Evolutionary conservation across 352 stramenopile genomes (phyloP).

Genomic region (Pythium sukuiense): DNA sequence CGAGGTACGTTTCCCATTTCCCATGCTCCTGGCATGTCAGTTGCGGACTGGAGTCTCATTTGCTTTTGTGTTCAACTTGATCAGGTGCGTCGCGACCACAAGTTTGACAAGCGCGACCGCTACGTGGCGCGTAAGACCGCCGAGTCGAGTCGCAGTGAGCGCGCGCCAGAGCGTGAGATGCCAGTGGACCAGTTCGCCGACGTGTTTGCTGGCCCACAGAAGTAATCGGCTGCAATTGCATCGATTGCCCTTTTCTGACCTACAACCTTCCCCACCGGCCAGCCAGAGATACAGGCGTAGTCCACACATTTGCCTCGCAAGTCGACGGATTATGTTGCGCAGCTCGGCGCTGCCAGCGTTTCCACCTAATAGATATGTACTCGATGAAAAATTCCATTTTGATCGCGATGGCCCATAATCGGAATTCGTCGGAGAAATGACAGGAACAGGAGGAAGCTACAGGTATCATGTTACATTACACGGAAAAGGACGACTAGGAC

Average conservation of each 20-base stretch:
- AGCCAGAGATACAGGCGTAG: neutral
- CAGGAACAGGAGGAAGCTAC: no score
- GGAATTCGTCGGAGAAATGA: no score
- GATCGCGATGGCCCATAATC: no score
- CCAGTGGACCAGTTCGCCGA: conserved; percentile 86
- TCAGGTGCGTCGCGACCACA: conserved; percentile 75
- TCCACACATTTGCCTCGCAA: neutral
- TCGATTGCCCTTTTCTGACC: neutral
- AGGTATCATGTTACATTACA: conserved; percentile 13
- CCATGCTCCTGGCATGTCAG: neutral
- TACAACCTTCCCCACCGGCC: neutral
- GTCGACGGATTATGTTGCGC: neutral
- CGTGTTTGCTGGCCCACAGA: conserved; percentile 64
- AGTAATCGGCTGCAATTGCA: conserved; percentile 10
- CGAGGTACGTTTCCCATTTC: conserved; percentile 52
- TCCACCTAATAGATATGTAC: conserved; percentile 10
- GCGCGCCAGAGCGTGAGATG: conserved; percentile 59
- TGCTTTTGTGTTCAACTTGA: conserved; percentile 5
- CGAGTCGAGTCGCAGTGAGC: conserved; percentile 78
- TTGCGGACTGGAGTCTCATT: neutral
- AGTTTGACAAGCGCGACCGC: conserved; percentile 91
- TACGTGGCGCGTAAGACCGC: conserved; percentile 92
- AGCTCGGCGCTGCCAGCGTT: neutral
- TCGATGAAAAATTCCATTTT: neutral
- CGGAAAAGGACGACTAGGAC: conserved; percentile 56